These are phyloP conservation scores for Tagetes patula DNA, from an alignment of 129 eudicot genomes.

Conservation along the genomic window DNA sequence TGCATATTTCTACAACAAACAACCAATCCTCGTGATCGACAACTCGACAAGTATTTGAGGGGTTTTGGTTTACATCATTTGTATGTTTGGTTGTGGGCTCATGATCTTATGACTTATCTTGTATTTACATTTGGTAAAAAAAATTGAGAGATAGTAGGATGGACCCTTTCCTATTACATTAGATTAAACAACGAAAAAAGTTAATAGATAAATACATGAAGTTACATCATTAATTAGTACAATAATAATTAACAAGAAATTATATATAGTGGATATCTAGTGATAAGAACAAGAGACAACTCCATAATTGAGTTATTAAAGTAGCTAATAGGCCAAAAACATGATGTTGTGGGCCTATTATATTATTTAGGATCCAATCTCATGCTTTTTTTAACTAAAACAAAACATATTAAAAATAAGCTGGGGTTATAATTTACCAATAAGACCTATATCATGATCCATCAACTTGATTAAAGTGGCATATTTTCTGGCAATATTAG, in stretches of 20 bases:
- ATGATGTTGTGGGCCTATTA: slow-evolving; percentile 25
- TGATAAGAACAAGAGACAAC: slow-evolving; percentile 28
- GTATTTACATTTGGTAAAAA: neutral
- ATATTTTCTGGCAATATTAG: slow-evolving; percentile 6
- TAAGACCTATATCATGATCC: slow-evolving; percentile 25
- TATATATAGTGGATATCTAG: slow-evolving; percentile 13
- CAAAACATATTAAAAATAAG: neutral
- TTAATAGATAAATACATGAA: slow-evolving; percentile 33
- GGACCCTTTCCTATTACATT: slow-evolving; percentile 5
- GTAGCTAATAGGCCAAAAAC: slow-evolving; percentile 33
- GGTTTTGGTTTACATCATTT: too few relatives aligned
- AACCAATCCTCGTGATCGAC: too few relatives aligned
- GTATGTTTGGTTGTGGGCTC: too few relatives aligned
- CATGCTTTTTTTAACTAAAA: neutral
- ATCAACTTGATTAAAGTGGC: slow-evolving; percentile 13
- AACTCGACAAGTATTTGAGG: too few relatives aligned
- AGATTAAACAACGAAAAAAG: slow-evolving; percentile 13
- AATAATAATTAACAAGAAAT: slow-evolving; percentile 20
- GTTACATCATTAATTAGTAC: slow-evolving; percentile 25
- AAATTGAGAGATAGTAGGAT: neutral
- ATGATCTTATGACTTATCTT: too few relatives aligned
- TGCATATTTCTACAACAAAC: too few relatives aligned
- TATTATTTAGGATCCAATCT: slow-evolving; percentile 29
- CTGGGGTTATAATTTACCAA: slow-evolving; percentile 21
- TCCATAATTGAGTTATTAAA: slow-evolving; percentile 39